Evolutionary conservation across 2,329 filamentous ascomycete genomes (phyloP).

Genomic region (Alternaria metachromatica): DNA sequence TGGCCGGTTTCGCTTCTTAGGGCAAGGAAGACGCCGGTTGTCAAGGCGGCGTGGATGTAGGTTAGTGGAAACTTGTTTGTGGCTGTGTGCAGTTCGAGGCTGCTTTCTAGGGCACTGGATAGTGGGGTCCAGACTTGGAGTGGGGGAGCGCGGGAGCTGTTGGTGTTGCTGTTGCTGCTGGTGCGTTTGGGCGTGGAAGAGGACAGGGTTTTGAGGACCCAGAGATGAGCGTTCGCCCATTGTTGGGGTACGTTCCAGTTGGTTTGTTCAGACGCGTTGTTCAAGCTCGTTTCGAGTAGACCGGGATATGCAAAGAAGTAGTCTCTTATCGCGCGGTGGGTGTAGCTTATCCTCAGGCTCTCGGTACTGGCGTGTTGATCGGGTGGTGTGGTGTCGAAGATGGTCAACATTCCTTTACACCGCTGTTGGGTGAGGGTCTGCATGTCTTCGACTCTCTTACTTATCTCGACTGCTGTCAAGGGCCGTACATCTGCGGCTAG

Average conservation of each 20-base stretch:
- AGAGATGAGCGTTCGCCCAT: conserved; percentile 36
- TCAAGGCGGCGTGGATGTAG: conserved; percentile 29
- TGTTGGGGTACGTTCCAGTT: conserved; percentile 23
- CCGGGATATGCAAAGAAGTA: conserved; percentile 25
- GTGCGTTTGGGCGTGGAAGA: conserved; percentile 1
- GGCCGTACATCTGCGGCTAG: conserved; percentile 28
- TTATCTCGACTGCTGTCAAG: conserved; percentile 23
- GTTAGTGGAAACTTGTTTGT: conserved; percentile 27
- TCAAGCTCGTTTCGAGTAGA: conserved; percentile 9
- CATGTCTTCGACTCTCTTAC: conserved; percentile 25
- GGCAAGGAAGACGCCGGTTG: conserved; percentile 21
- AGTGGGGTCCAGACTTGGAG: conserved; percentile 28
- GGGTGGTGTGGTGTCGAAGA: conserved; percentile 27
- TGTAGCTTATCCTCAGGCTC: conserved; percentile 31
- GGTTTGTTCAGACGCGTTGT: background rate
- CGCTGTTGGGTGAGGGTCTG: conserved; percentile 21
- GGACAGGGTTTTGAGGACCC: conserved; percentile 26
- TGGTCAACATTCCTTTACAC: conserved; percentile 29
- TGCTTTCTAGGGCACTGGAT: conserved; percentile 25
- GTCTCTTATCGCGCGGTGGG: conserved; percentile 32
- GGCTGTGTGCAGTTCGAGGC: conserved; percentile 20
- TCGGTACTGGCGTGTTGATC: conserved; percentile 13
- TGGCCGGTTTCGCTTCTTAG: conserved; percentile 6
- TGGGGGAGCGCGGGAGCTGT: background rate
- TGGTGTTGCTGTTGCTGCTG: background rate